Conservation (phyloP, 768 basidiomycete species). For the Termitomyces sp. region DNA sequence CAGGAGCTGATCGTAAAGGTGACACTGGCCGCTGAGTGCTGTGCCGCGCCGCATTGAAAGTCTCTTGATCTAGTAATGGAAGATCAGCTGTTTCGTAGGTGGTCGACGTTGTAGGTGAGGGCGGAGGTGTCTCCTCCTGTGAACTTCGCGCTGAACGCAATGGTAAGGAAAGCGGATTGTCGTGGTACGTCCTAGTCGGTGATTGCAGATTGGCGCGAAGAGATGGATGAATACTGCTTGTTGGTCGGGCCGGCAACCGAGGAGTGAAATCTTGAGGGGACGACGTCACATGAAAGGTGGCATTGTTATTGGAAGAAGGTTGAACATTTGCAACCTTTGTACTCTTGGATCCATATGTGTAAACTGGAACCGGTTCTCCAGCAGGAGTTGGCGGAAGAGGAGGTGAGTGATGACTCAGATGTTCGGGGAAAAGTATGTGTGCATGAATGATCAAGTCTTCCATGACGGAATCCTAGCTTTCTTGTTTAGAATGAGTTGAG, state of each 20-base stretch:
- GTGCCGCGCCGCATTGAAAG: background rate
- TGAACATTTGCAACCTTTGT: slow-evolving; percentile 59
- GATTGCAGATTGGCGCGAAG: slow-evolving; percentile 47
- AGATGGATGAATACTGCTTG: slow-evolving; percentile 76
- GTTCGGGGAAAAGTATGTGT: slow-evolving; percentile 61
- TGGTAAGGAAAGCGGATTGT: slow-evolving; percentile 18
- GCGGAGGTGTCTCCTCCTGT: slow-evolving; percentile 23
- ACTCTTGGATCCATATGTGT: slow-evolving; percentile 66
- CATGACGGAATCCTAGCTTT: slow-evolving; percentile 49
- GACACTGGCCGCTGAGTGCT: slow-evolving; percentile 1
- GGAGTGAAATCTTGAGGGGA: slow-evolving; percentile 69
- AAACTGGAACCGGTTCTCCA: slow-evolving; percentile 52
- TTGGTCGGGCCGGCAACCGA: slow-evolving; percentile 60
- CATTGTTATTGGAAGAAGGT: slow-evolving; percentile 15
- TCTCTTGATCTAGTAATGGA: slow-evolving; percentile 7
- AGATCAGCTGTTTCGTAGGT: slow-evolving; percentile 19
- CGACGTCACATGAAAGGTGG: slow-evolving; percentile 12
- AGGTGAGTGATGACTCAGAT: slow-evolving; percentile 45
- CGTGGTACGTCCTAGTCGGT: slow-evolving; percentile 36
- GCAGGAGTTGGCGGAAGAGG: slow-evolving; percentile 70
- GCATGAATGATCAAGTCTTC: slow-evolving; percentile 80
- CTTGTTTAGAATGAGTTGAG: background rate
- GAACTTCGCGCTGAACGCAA: slow-evolving; percentile 14
- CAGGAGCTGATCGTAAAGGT: slow-evolving; percentile 2
- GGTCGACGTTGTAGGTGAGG: slow-evolving; percentile 24